Evolutionary conservation across 768 basidiomycete genomes (phyloP).

Genomic region (Cystofilobasidium capitatum): DNA sequence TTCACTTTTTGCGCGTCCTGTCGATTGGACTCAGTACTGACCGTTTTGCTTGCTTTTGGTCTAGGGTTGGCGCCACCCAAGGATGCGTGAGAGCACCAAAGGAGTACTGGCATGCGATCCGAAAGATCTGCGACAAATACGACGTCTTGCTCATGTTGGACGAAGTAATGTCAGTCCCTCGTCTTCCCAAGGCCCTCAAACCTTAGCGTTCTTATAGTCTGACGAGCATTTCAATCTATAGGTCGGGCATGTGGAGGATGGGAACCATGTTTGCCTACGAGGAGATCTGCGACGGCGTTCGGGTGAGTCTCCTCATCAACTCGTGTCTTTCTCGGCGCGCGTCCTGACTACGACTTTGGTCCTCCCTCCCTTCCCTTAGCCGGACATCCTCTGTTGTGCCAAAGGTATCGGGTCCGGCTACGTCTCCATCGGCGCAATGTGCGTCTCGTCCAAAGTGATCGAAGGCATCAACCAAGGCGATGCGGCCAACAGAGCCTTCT

Average conservation of each 20-base stretch:
- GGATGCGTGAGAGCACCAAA: neutral
- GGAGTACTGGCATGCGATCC: constrained; percentile 27
- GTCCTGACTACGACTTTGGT: neutral
- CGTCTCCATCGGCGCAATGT: constrained; percentile 68
- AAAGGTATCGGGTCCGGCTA: constrained; percentile 76
- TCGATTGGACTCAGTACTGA: no score
- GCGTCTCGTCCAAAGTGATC: constrained; percentile 43
- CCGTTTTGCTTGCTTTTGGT: no score
- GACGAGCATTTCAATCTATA: neutral
- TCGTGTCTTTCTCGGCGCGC: neutral
- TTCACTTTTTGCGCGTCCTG: no score
- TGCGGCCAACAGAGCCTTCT: neutral
- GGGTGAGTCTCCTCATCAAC: constrained; percentile 29
- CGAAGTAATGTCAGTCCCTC: constrained; percentile 64
- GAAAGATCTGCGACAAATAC: constrained; percentile 50
- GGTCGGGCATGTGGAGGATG: constrained; percentile 49
- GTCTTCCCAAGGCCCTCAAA: no score
- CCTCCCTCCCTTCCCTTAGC: constrained; percentile 37
- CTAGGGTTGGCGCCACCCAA: neutral
- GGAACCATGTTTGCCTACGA: constrained; percentile 82
- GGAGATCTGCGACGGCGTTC: constrained; percentile 62
- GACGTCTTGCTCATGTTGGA: constrained; percentile 65
- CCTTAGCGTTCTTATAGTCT: neutral
- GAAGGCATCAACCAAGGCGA: neutral
- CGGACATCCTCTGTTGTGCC: constrained; percentile 79